These are phyloP conservation scores for Moricandia moricandioides DNA, from an alignment of 345 rosid species.

Conservation along the genomic window DNA sequence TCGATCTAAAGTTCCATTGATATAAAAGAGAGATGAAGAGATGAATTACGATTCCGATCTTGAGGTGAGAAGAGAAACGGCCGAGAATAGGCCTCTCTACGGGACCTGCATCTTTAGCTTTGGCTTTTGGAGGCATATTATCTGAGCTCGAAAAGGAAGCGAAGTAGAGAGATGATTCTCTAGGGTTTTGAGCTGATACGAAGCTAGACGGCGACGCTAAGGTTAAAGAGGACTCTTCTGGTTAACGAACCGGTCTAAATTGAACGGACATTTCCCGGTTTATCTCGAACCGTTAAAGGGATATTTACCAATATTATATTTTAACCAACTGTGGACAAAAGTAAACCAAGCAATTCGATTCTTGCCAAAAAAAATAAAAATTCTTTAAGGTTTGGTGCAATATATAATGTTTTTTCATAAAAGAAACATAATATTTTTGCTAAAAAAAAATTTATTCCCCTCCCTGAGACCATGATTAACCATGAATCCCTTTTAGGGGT, in stretches of 20 bases:
- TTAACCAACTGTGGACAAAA: no score
- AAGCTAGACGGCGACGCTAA: constrained; percentile 9
- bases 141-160: constrained; percentile 9
- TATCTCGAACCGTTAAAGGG: neutral
- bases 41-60: constrained; percentile 85
- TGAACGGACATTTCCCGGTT: constrained; percentile 25
- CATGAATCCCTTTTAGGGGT: no score
- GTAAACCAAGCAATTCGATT: no score
- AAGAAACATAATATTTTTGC: no score
- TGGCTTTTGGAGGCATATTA: constrained; percentile 91
- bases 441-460: no score
- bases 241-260: constrained; percentile 19
- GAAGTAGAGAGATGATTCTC: neutral
- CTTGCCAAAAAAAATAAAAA: no score
- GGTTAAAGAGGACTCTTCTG: constrained; percentile 20
- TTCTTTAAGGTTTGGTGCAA: no score
- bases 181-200: constrained; percentile 42
- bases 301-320: neutral
- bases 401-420: no score
- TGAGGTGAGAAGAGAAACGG: constrained; percentile 98
- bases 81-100: constrained; percentile 91
- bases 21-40: neutral
- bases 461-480: no score
- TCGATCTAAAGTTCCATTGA: neutral
- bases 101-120: constrained; percentile 88